phyloP scores from a whole-genome alignment of 2,329 filamentous ascomycete species.

The Exophiala spinifera region DNA sequence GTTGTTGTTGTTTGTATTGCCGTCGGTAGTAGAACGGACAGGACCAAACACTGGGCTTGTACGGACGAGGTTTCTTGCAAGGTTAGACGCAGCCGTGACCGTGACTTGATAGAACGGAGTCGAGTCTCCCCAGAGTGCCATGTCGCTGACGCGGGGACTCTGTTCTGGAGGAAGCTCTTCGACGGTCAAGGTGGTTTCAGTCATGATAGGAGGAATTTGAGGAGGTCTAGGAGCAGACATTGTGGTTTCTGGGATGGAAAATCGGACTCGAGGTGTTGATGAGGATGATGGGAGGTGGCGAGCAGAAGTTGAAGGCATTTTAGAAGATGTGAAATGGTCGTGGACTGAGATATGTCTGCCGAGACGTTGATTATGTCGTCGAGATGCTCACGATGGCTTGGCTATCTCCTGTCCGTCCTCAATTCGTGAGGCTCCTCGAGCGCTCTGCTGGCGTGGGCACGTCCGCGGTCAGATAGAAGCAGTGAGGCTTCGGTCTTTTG shows the following conservation, averaged over 20 bases:
- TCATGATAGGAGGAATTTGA: neutral
- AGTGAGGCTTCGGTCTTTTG: neutral
- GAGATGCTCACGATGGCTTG: neutral
- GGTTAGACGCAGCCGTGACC: conserved; percentile 9
- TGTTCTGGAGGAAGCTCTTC: neutral
- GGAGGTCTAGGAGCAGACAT: neutral
- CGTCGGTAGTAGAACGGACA: no score
- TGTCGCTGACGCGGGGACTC: neutral
- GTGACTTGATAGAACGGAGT: conserved; percentile 10
- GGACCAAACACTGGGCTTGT: neutral
- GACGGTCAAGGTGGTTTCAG: conserved; percentile 6
- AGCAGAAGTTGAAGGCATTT: neutral
- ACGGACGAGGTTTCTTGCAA: conserved; percentile 6
- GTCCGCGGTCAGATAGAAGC: neutral
- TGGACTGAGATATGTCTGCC: neutral
- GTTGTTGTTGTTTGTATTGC: no score
- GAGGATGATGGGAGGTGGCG: neutral
- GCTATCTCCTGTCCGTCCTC: no score
- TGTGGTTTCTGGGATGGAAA: neutral
- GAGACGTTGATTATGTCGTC: neutral
- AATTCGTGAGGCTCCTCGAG: no score
- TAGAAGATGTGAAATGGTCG: neutral
- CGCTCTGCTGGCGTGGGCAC: neutral
- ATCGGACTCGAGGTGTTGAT: neutral
- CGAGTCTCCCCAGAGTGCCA: conserved; percentile 5